phyloP scores from a whole-genome alignment of 495 filamentous ascomycete genomes.

The Aspergillus avenaceus region DNA sequence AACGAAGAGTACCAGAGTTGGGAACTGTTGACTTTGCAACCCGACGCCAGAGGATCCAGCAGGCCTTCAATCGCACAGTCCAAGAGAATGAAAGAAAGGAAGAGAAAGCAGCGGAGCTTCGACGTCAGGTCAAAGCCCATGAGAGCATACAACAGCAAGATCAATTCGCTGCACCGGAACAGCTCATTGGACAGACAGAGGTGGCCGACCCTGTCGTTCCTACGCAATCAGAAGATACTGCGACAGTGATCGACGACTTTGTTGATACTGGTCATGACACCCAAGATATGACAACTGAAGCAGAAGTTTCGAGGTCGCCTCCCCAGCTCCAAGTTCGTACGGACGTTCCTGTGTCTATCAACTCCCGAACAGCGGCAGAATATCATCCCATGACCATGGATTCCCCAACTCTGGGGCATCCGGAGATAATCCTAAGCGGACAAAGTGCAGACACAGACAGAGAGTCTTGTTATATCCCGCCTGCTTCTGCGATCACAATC shows the following conservation, averaged over 20 bases:
- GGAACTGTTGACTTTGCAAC: conserved; percentile 75
- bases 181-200: conserved; percentile 10
- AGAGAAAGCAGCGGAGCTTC: conserved; percentile 43
- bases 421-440: conserved; percentile 31
- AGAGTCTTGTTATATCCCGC: conserved; percentile 45
- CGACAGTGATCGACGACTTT: conserved; percentile 26
- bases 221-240: conserved; percentile 19
- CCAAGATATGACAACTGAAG: neutral
- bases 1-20: conserved; percentile 50
- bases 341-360: conserved; percentile 6
- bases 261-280: conserved; percentile 11
- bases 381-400: conserved; percentile 39
- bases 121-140: conserved; percentile 31
- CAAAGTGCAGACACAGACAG: conserved; percentile 35
- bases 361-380: conserved; percentile 1
- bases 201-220: conserved; percentile 19
- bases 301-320: conserved; percentile 5
- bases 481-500: conserved; percentile 34
- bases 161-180: conserved; percentile 14
- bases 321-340: conserved; percentile 33
- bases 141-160: conserved; percentile 33
- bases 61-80: conserved; percentile 74
- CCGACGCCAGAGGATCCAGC: conserved; percentile 69
- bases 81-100: conserved; percentile 63
- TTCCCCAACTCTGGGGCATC: conserved; percentile 68